Conservation (phyloP, 176 grass and related monocot genomes). For the Cocos nucifera region DNA sequence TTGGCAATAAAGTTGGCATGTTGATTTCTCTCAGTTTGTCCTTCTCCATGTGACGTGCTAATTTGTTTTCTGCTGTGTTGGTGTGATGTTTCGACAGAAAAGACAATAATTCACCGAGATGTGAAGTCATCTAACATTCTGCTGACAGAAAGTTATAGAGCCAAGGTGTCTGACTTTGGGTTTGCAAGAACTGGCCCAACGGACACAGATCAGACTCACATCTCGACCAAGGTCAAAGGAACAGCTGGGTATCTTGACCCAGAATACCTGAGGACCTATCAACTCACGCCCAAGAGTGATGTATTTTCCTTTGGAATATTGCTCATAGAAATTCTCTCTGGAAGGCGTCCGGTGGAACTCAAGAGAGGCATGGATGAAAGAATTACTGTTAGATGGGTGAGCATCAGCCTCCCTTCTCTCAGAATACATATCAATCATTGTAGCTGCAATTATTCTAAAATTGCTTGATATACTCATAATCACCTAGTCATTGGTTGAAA, state of each 20-base stretch:
- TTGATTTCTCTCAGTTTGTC: not conserved
- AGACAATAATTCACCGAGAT: conserved; percentile 97
- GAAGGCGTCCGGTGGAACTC: conserved; percentile 71
- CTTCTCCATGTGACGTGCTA: not conserved
- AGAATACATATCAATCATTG: too few relatives aligned
- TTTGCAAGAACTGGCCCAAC: conserved; percentile 81
- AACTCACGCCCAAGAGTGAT: conserved; percentile 94
- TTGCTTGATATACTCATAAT: too few relatives aligned
- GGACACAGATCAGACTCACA: conserved; percentile 91
- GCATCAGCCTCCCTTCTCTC: conserved; percentile 1
- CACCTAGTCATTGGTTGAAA: too few relatives aligned
- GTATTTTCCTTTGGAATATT: conserved; percentile 97
- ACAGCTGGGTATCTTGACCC: conserved; percentile 96
- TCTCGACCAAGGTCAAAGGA: conserved; percentile 98
- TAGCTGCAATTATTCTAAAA: too few relatives aligned
- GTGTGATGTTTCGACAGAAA: conserved; percentile 55
- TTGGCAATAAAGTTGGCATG: too few relatives aligned
- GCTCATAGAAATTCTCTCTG: conserved; percentile 90
- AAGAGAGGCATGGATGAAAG: conserved; percentile 62
- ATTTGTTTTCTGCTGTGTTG: too few relatives aligned
- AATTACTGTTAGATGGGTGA: conserved; percentile 97
- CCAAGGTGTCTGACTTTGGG: conserved; percentile 89
- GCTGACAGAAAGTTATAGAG: conserved; percentile 77
- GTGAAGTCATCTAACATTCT: conserved; percentile 99
- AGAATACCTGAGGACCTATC: conserved; percentile 92